Conservation (phyloP, 1,139 yeast species). For the Blastobotrys persicus region DNA sequence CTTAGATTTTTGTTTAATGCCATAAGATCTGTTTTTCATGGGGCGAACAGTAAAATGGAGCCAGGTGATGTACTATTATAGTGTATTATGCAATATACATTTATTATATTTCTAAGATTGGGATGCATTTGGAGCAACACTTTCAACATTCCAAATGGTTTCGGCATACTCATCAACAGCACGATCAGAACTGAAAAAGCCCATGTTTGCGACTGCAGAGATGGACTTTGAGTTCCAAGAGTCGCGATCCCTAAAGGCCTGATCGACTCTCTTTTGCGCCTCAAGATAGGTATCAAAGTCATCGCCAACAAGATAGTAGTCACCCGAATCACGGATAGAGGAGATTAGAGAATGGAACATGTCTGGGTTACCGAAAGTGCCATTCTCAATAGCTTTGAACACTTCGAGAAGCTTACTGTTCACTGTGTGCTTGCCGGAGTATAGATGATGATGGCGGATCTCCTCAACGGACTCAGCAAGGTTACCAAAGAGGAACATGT, state of each 20-base stretch:
- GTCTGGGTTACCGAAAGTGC: constrained; percentile 66
- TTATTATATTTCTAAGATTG: not conserved
- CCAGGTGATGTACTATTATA: too few relatives aligned
- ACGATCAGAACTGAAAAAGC: constrained; percentile 88
- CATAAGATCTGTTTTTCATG: too few relatives aligned
- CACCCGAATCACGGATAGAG: constrained; percentile 63
- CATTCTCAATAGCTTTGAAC: constrained; percentile 64
- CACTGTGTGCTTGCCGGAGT: constrained; percentile 39
- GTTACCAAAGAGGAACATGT: constrained; percentile 88
- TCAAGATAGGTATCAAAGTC: constrained; percentile 85
- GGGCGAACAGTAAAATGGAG: too few relatives aligned
- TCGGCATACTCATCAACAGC: constrained; percentile 93
- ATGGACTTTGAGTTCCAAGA: constrained; percentile 78
- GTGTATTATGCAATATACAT: too few relatives aligned
- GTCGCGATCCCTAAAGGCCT: constrained; percentile 62
- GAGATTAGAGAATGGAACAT: constrained; percentile 71
- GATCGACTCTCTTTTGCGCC: constrained; percentile 74
- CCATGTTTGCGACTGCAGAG: constrained; percentile 85
- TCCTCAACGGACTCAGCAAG: constrained; percentile 87
- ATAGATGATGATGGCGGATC: constrained; percentile 70
- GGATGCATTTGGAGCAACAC: constrained; percentile 33
- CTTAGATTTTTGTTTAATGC: too few relatives aligned
- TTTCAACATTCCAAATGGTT: constrained; percentile 88
- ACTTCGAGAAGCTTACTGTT: constrained; percentile 60
- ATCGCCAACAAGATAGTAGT: constrained; percentile 80